Base-by-base conservation (phyloP, 2,329 filamentous ascomycete species). In the Claviceps sp. region DNA sequence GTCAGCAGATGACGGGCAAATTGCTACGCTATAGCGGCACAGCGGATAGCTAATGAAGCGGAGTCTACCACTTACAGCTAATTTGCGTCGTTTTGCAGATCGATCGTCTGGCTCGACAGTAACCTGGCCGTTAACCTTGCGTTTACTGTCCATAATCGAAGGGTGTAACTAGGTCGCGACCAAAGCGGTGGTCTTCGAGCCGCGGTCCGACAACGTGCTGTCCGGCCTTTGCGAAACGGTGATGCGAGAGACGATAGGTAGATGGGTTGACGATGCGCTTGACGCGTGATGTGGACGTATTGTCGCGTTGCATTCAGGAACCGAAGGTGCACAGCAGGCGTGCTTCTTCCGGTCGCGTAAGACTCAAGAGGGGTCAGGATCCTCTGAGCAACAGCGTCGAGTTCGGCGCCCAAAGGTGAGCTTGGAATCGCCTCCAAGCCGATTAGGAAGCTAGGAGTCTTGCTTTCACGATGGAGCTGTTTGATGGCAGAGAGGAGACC, bases 71-170 rank as follows among this genome's bases (percentile, higher is more conserved):
- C 77, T 64, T 73, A 75, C 62, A 68, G 70, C 60, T 67, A 68
- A 63, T 71, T 67, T 80, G 64, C 74, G 74, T 60, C 77, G 72
- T 69, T 81, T 81, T 6, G 72, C 67, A 52, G 72, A 72, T 61
- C 77, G 74, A 59, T 80, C 76, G 50, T 74, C 72, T 53, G 66
- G 65, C 53, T 79, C 75, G 47, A 67, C 66, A 49, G 63, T 55
- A 52, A 69, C 68, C 53, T 66, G 63, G 55, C 72, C 71, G 60
- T 73, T 73, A 49, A 74, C 74, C 61, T 79, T 80, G 58, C 77
- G 74, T 67, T 80, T 80, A 63, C 69, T 70, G 57, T 80, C 77
- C 77, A 80, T 80, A 47, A 56, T 65, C 57, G 56, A 52, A 52
- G 54, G 52, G 47, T 55, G 57, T 36, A 53, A 52, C 55, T 54